Evolutionary conservation across 2,329 filamentous ascomycete species (phyloP).

Genomic region (Colletotrichum sp.): DNA sequence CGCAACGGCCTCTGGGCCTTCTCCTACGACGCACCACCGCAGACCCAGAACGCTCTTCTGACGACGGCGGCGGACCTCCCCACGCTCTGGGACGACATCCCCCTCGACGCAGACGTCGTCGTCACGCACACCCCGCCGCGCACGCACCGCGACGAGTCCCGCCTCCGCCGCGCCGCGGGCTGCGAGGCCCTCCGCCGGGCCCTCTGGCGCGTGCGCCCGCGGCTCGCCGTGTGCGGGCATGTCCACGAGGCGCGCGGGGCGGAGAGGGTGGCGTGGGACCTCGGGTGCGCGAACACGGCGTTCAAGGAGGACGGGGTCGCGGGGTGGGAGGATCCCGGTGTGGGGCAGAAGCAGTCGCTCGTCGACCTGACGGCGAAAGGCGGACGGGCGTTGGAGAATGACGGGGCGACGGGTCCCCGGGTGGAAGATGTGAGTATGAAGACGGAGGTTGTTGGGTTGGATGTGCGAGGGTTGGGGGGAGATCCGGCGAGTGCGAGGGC

Average conservation of each 20-base stretch:
- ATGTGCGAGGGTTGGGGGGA: slow-evolving; percentile 44
- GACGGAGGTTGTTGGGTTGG: slow-evolving; percentile 24
- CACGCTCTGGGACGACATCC: slow-evolving; percentile 65
- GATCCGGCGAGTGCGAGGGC: slow-evolving; percentile 43
- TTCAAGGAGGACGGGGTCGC: slow-evolving; percentile 49
- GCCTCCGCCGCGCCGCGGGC: slow-evolving; percentile 48
- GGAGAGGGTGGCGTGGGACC: slow-evolving; percentile 65
- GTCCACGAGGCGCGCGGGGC: slow-evolving; percentile 72
- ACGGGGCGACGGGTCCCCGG: slow-evolving; percentile 31
- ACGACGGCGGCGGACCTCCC: slow-evolving; percentile 25
- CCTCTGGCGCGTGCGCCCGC: slow-evolving; percentile 65
- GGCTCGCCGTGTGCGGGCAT: slow-evolving; percentile 73
- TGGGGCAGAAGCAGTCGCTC: slow-evolving; percentile 62
- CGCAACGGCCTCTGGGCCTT: slow-evolving; percentile 68
- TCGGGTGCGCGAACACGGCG: slow-evolving; percentile 38
- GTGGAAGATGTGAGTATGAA: neutral
- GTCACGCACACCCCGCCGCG: slow-evolving; percentile 73
- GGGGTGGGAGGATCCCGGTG: slow-evolving; percentile 65
- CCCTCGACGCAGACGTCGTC: slow-evolving; percentile 66
- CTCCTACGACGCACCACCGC: slow-evolving; percentile 51
- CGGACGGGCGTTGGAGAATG: slow-evolving; percentile 47
- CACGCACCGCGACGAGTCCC: slow-evolving; percentile 59
- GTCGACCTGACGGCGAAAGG: slow-evolving; percentile 61
- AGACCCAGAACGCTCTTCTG: neutral
- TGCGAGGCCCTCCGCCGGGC: slow-evolving; percentile 63